Evolutionary conservation across 2,329 filamentous ascomycete genomes (phyloP), one percentile per base, ranked within the genome.

Genomic region (Trichoderma pleuroti): DNA sequence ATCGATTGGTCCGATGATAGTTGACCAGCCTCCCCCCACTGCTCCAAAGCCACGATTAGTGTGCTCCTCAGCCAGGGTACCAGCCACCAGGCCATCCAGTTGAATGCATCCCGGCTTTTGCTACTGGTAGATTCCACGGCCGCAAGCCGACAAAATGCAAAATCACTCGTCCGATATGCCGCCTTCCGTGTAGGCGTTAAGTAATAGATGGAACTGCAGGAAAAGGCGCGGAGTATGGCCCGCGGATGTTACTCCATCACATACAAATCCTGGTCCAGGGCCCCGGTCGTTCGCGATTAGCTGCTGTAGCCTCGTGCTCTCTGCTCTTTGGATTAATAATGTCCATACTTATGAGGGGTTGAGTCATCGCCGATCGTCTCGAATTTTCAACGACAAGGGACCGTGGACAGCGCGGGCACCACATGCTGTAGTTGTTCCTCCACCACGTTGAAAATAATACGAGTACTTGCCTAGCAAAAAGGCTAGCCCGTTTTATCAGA

Each of bases 1-100:
- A 52, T 68, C 56, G 65, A 68, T 61, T 68, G 56, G 65, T 52
- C 28, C 56, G 39, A 60, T 52, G 54, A 28, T 24, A 28, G 56
- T 36, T 46, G 52, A 42, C 28, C n/a, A 61, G 42, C 39, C 16
- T 49, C 65, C 26, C n/a, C 26, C 65, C 65, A 68, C 56, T 49
- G 18, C 21, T 16, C 26, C 60, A 36, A 36, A 60, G 65, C 65
- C 54, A 68, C 65, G 36, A 68, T 68, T 67, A 34, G 52, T 14
- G 63, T 16, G 42, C 18, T 59, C 32, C 34, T 66, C 49, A n/a
- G 9, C 36, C 60, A 36, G 39, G 60, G 16, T 63, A 28, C 21
- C 59, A 42, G 21, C 39, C 39, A 46, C 34, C 46, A n/a, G 26
- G 34, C 30, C 12, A 16, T 24, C 46, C 46, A 52, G 46, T 34